Conservation (phyloP, 2,329 filamentous ascomycete species). For the Sporothrix dimorphospora region DNA sequence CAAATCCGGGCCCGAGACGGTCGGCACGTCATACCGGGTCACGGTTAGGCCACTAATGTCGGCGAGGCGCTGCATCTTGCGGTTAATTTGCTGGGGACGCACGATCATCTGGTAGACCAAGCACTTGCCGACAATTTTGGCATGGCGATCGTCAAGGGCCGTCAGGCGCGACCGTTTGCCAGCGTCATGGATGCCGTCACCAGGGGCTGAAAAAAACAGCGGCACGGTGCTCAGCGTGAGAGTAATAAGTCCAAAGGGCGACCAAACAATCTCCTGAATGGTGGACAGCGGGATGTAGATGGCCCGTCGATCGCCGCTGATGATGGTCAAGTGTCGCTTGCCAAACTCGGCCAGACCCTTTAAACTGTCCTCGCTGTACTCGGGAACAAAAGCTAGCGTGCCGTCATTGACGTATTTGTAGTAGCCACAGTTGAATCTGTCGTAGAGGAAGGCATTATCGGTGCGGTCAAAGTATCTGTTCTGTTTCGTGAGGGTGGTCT, state of each 20-base stretch:
- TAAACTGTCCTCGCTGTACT: conserved; percentile 38
- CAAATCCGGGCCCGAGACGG: neutral
- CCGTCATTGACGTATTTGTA: conserved; percentile 46
- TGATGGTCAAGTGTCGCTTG: conserved; percentile 48
- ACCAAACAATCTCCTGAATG: conserved; percentile 51
- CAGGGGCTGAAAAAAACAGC: conserved; percentile 46
- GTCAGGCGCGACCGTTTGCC: conserved; percentile 36
- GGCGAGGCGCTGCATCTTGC: conserved; percentile 39
- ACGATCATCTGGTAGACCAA: conserved; percentile 50
- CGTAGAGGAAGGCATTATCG: conserved; percentile 28
- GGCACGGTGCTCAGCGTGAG: conserved; percentile 54
- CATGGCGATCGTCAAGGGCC: conserved; percentile 40
- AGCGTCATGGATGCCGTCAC: conserved; percentile 19
- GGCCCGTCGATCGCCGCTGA: conserved; percentile 38
- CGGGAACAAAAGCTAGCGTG: conserved; percentile 50
- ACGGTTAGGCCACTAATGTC: conserved; percentile 38
- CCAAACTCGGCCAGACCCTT: conserved; percentile 47
- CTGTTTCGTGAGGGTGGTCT: neutral
- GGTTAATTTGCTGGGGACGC: conserved; percentile 37
- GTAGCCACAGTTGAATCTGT: conserved; percentile 47
- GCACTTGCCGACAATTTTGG: conserved; percentile 45
- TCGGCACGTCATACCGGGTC: conserved; percentile 34
- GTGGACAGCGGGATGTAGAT: conserved; percentile 56
- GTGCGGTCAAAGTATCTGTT: conserved; percentile 11
- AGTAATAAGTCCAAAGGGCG: conserved; percentile 46